Base-by-base conservation (phyloP, 1,284 basidiomycete species). In the Pyrrhoderma lamaoense region DNA sequence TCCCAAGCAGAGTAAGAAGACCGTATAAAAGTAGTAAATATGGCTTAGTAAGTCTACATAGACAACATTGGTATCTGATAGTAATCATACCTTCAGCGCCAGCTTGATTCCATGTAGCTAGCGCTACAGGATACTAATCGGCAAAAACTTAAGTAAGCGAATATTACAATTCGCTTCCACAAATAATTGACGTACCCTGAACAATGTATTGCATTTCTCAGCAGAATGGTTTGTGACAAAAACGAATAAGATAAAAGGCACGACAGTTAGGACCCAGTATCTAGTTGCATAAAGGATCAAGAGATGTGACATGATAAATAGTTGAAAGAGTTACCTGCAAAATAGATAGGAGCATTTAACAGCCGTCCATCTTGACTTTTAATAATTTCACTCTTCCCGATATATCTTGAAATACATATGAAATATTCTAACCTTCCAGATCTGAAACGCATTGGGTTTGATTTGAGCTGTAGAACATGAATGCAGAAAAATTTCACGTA, bases 91-190 rank as follows among this genome's bases (percentile, higher is more conserved):
- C 78, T 70, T 89, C 83, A 42, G 85, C 84, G 42, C 82, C 80
- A 49, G 86, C 82, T 74, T 89, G 86, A 60, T 89, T 89, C 85
- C 85, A 89, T 78, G 87, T 82, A 23, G 85, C 85, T 45, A 88
- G 72, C 8, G 79, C 79, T 44, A 88, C 85, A 3, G 85, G 85
- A 47, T 85, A 78, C 84, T 87, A 56, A 40, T 48, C 52, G 37
- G 44, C 48, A 16, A 40, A n/a, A 51, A 48, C 31, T 53, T 35
- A 48, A 54, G 44, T 42, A 27, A 27, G 38, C 50, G 21, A 50
- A 55, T 49, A 55, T 53, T 16, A 25, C 19, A n/a, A 23, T 42
- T 47, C 52, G 48, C 11, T 31, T 31, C 25, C 45, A 50, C n/a
- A 45, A 61, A 52, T 18, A 7, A 4, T 40, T 40, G 5, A n/a